Conservation (phyloP, 1,139 yeast species). For the Hemisphaericaspora xylofermentans region DNA sequence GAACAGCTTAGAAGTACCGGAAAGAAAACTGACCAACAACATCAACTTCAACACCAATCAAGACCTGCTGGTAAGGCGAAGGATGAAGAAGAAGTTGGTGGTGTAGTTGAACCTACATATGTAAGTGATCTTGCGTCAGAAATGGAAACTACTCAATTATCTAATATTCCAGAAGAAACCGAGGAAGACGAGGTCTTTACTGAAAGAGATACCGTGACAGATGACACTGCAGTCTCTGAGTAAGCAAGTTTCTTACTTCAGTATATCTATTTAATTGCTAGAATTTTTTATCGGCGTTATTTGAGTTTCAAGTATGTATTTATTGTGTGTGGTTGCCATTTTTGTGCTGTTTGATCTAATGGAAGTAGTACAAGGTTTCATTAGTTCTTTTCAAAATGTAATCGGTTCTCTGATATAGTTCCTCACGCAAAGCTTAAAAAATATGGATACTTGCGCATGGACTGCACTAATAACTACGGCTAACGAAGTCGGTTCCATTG, state of each 20-base stretch:
- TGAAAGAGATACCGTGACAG: constrained; percentile 5
- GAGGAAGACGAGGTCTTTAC: constrained; percentile 12
- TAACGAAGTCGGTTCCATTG: too few relatives aligned
- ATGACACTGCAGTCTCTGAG: constrained; percentile 5
- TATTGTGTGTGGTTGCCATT: too few relatives aligned
- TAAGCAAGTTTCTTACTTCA: not conserved
- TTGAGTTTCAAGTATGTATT: not conserved
- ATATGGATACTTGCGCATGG: too few relatives aligned
- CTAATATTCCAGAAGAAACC: constrained; percentile 15
- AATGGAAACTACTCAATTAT: constrained; percentile 4
- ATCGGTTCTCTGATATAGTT: too few relatives aligned
- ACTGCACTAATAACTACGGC: too few relatives aligned
- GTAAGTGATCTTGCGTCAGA: constrained; percentile 8
- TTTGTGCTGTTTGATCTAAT: too few relatives aligned
- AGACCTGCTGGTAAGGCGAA: not conserved
- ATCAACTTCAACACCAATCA: constrained; percentile 1
- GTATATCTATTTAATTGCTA: not conserved
- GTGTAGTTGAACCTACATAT: constrained; percentile 6
- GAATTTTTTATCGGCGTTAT: not conserved
- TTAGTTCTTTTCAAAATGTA: too few relatives aligned
- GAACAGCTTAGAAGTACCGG: not conserved
- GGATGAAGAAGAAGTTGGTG: constrained; percentile 1
- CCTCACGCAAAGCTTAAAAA: too few relatives aligned
- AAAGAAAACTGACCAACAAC: not conserved
- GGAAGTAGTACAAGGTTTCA: too few relatives aligned